Percentiles rank a stretch among this genome's conserved stretches.
Evolutionary conservation across 495 filamentous ascomycete species (phyloP).

Genomic region (Sordaria brevicollis): DNA sequence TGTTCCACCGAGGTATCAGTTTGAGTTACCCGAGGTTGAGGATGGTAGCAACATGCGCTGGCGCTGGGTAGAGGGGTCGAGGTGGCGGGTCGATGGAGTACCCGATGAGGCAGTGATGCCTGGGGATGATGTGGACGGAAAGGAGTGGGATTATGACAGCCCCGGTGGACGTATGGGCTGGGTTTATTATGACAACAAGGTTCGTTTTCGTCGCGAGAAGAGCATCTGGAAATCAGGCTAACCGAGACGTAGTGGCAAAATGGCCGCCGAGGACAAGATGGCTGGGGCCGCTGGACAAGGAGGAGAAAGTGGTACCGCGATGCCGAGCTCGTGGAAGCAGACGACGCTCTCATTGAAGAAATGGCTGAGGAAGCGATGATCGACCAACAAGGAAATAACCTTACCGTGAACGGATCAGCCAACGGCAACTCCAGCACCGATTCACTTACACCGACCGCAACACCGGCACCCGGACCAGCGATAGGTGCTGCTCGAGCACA

Average conservation of each 20-base stretch:
- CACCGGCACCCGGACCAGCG: neutral
- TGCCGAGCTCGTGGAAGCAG: conserved; percentile 81
- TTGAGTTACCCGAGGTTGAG: conserved; percentile 79
- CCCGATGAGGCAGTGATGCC: conserved; percentile 41
- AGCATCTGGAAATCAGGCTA: neutral
- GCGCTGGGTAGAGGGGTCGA: conserved; percentile 76
- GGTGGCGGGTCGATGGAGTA: conserved; percentile 81
- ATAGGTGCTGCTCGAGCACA: neutral
- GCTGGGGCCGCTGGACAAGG: conserved; percentile 92
- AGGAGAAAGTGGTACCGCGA: conserved; percentile 93
- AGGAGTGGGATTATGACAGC: conserved; percentile 37
- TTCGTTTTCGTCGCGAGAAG: conserved; percentile 24
- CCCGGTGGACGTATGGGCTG: conserved; percentile 64
- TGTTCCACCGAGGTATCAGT: conserved; percentile 66
- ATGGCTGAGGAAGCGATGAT: conserved; percentile 23
- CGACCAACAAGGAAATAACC: conserved; percentile 3
- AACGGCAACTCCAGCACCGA: conserved; percentile 11
- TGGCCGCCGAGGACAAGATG: conserved; percentile 75
- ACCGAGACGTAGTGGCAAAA: conserved; percentile 65
- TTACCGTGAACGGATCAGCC: conserved; percentile 9
- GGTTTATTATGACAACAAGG: conserved; percentile 98
- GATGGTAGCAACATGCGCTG: conserved; percentile 65
- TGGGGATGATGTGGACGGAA: conserved; percentile 18
- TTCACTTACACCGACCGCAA: conserved; percentile 5
- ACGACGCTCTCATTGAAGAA: conserved; percentile 30